Percentiles rank a stretch among this genome's conserved stretches.
phyloP scores from a whole-genome alignment of 2,329 filamentous ascomycete genomes.

The Cytospora schulzeri region DNA sequence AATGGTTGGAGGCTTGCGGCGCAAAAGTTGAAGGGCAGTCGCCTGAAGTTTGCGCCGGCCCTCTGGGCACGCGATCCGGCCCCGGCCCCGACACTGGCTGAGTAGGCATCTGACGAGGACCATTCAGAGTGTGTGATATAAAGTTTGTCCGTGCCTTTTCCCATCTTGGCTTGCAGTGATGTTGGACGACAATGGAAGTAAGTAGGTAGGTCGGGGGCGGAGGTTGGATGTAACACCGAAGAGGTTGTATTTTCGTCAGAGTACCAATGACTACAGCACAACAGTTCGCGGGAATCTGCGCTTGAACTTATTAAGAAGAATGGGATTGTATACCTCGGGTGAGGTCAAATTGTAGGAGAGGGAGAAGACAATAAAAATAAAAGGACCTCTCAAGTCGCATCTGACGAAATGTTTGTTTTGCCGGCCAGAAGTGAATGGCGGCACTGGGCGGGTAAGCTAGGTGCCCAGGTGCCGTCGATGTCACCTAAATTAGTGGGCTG shows the following conservation, averaged over 20 bases:
- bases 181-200: neutral
- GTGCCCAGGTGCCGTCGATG: conserved; percentile 7
- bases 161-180: conserved; percentile 39
- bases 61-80: conserved; percentile 61
- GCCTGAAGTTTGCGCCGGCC: conserved; percentile 71
- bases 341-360: neutral
- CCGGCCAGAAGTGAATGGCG: conserved; percentile 5
- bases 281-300: neutral
- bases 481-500: conserved; percentile 19
- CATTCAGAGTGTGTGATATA: conserved; percentile 97
- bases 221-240: neutral
- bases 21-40: conserved; percentile 97
- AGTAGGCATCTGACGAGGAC: conserved; percentile 87
- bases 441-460: neutral
- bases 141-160: conserved; percentile 59
- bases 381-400: neutral
- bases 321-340: neutral
- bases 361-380: neutral
- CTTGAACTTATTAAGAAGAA: neutral
- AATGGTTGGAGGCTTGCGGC: conserved; percentile 95
- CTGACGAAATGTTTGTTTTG: conserved; percentile 21
- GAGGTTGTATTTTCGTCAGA: neutral
- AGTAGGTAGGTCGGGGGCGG: neutral
- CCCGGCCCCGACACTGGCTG: conserved; percentile 74
- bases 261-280: neutral